Evolutionary conservation across 2,329 filamentous ascomycete genomes (phyloP).

Genomic region (Beauveria caledonica): DNA sequence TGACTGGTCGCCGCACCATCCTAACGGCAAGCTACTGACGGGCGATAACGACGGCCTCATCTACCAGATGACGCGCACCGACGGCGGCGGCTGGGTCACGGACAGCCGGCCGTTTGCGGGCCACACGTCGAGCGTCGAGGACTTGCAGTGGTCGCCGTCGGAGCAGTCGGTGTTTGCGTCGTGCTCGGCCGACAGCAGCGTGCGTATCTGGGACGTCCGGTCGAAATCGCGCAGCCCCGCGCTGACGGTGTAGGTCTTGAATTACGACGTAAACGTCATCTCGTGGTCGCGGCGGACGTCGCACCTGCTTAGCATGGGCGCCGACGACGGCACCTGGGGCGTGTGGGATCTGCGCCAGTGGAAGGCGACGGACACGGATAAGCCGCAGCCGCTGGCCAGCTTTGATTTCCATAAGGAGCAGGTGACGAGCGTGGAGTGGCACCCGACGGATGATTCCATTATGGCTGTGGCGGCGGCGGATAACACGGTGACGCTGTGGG

Average conservation of each 20-base stretch:
- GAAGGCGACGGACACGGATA: slow-evolving; percentile 53
- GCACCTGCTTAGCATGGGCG: slow-evolving; percentile 84
- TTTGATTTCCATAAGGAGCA: slow-evolving; percentile 96
- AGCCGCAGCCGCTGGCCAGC: slow-evolving; percentile 76
- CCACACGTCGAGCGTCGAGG: slow-evolving; percentile 80
- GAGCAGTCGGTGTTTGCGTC: slow-evolving; percentile 93
- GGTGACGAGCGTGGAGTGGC: slow-evolving; percentile 94
- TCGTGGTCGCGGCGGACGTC: slow-evolving; percentile 86
- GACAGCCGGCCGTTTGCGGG: slow-evolving; percentile 77
- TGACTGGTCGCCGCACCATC: slow-evolving; percentile 81
- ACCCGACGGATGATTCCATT: slow-evolving; percentile 93
- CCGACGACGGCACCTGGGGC: slow-evolving; percentile 87
- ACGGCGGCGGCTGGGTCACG: slow-evolving; percentile 83
- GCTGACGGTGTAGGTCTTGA: slow-evolving; percentile 75
- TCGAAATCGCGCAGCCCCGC: slow-evolving; percentile 86
- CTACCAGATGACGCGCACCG: slow-evolving; percentile 76
- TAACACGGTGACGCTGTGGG: slow-evolving; percentile 92
- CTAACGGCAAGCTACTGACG: slow-evolving; percentile 78
- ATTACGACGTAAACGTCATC: slow-evolving; percentile 89
- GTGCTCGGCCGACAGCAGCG: slow-evolving; percentile 84
- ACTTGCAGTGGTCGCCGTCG: slow-evolving; percentile 92
- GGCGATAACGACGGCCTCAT: slow-evolving; percentile 89
- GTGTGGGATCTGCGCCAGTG: slow-evolving; percentile 96
- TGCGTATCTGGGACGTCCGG: slow-evolving; percentile 92
- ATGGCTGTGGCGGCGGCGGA: slow-evolving; percentile 87